Evolutionary conservation across 2,329 filamentous ascomycete species (phyloP).

Genomic region (Cadophora sp.): DNA sequence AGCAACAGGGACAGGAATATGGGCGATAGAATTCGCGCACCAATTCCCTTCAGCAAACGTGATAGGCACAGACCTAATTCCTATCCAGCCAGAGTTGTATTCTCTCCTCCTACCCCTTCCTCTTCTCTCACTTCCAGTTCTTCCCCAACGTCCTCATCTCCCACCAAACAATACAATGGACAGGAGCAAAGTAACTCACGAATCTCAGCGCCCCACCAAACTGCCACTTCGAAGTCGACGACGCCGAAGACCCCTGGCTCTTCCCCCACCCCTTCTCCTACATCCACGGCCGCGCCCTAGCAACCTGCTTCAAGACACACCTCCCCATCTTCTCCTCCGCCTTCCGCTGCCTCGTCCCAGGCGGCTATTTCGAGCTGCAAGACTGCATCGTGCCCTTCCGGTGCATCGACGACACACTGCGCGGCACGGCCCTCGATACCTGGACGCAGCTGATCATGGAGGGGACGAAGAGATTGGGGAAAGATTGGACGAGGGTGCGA

Average conservation of each 20-base stretch:
- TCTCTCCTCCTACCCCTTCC: background rate
- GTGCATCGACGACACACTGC: background rate
- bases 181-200: too few relatives aligned
- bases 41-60: constrained; percentile 24
- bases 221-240: constrained; percentile 69
- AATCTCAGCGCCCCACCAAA: constrained; percentile 65
- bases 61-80: constrained; percentile 24
- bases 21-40: constrained; percentile 29
- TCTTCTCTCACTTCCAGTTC: background rate
- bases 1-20: constrained; percentile 26
- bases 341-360: constrained; percentile 28
- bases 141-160: background rate
- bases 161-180: too few relatives aligned
- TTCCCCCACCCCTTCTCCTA: constrained; percentile 57
- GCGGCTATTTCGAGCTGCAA: constrained; percentile 45
- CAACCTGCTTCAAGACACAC: constrained; percentile 62
- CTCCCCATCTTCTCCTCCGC: constrained; percentile 40
- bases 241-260: constrained; percentile 48
- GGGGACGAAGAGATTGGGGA: background rate
- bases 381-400: constrained; percentile 27
- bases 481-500: constrained; percentile 16
- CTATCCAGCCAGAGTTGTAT: constrained; percentile 38
- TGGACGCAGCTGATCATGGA: background rate
- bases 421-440: background rate
- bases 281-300: constrained; percentile 61